Evolutionary conservation across 768 basidiomycete genomes (phyloP), one percentile per base, ranked within the genome.

Genomic region (Mycena filopes): DNA sequence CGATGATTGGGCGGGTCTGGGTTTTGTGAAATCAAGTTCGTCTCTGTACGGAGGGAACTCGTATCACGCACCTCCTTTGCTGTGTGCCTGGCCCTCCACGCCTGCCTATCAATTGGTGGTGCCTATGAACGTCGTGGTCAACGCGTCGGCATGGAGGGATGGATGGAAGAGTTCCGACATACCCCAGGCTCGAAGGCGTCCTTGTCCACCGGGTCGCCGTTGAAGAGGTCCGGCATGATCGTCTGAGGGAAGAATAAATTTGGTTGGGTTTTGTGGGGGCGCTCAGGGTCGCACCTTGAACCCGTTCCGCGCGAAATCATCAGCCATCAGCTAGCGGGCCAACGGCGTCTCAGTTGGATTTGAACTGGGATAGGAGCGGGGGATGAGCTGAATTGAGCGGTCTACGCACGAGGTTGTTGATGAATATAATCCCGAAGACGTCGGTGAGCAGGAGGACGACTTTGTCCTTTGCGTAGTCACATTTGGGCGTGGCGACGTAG

Each of bases 321-420:
- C 84, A 5, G 77, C 78, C 16, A 84, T 77, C 18, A 81, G 70
- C 82, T 85, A 43, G n/a, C n/a, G n/a, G n/a, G n/a, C n/a, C n/a
- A n/a, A n/a, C n/a, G n/a, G n/a, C n/a, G n/a, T n/a, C n/a, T n/a
- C n/a, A 40, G 8, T 56, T 6, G 36, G 18, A 7, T 15, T 26
- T 59, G 5, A 10, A 15, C 40, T 63, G 36, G 15, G 11, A 20
- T 6, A 31, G 10, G 21, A 16, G 20, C 13, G 33, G 43, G 31
- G 20, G 20, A n/a, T n/a, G n/a, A n/a, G n/a, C n/a, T n/a, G n/a
- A n/a, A n/a, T n/a, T n/a, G n/a, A n/a, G n/a, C n/a, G n/a, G n/a
- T n/a, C 11, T 11, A 53, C 73, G 29, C 53, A 73, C 80, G 43
- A 54, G 65, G 67, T 74, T 75, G 73, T 82, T 83, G 51, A 54